These are phyloP conservation scores for Skeletonema tropicum DNA, from an alignment of 108 stramenopile genomes.

Conservation along the genomic window DNA sequence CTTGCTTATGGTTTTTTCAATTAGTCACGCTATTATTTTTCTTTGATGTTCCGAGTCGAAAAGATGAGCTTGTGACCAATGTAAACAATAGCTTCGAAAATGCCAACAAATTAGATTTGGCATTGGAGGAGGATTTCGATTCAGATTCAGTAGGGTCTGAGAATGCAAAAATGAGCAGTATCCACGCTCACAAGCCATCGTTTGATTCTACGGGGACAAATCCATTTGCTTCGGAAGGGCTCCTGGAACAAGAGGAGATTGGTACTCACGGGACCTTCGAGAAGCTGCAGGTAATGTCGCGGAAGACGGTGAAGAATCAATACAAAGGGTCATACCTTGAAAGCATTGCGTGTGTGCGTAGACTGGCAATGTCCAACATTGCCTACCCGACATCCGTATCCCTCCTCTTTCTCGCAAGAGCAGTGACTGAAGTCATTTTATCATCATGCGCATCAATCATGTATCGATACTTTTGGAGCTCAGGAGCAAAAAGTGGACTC, in stretches of 20 bases:
- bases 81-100: neutral
- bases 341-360: slow-evolving; percentile 27
- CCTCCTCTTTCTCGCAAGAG: slow-evolving; percentile 23
- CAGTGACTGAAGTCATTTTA: slow-evolving; percentile 23
- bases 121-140: slow-evolving; percentile 48
- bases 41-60: slow-evolving; percentile 28
- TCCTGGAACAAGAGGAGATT: neutral
- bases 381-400: slow-evolving; percentile 37
- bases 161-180: neutral
- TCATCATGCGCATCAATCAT: slow-evolving; percentile 41
- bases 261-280: slow-evolving; percentile 31
- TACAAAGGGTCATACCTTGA: slow-evolving; percentile 27
- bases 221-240: slow-evolving; percentile 10
- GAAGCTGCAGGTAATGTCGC: slow-evolving; percentile 46
- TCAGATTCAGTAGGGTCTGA: slow-evolving; percentile 24
- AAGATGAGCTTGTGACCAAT: neutral
- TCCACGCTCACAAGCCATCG: neutral
- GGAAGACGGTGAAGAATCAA: slow-evolving; percentile 24
- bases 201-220: slow-evolving; percentile 11
- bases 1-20: slow-evolving; percentile 37
- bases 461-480: slow-evolving; percentile 41
- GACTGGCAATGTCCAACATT: slow-evolving; percentile 45
- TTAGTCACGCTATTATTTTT: slow-evolving; percentile 36
- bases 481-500: slow-evolving; percentile 29
- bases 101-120: neutral